Percentiles rank a stretch among this genome's conserved stretches.
Evolutionary conservation across 2,329 filamentous ascomycete species (phyloP).

Genomic region (Macroventuria anomochaeta): DNA sequence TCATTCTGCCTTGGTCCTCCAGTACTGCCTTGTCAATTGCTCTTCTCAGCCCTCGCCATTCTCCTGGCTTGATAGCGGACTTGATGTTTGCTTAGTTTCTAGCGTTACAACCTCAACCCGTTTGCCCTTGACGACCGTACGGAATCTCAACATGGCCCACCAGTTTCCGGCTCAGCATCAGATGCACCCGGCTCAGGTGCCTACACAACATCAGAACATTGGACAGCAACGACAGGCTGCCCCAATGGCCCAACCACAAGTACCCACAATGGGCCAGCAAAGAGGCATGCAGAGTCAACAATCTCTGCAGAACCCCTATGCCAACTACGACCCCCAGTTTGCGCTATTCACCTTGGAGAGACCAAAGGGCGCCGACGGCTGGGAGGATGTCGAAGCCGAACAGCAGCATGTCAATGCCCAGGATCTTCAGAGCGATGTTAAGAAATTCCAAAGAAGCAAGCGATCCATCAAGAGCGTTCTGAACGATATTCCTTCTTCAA

Average conservation of each 20-base stretch:
- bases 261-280: constrained; percentile 14
- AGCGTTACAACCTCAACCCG: not conserved
- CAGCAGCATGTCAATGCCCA: constrained; percentile 29
- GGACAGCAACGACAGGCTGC: constrained; percentile 28
- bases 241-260: constrained; percentile 14
- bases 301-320: constrained; percentile 9
- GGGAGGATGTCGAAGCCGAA: constrained; percentile 36
- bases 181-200: constrained; percentile 6
- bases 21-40: constrained; percentile 15
- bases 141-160: constrained; percentile 9
- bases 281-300: constrained; percentile 20
- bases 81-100: constrained; percentile 5
- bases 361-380: constrained; percentile 26
- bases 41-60: not conserved
- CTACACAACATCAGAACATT: constrained; percentile 25
- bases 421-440: constrained; percentile 32
- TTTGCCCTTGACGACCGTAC: too few species aligned
- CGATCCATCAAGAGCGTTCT: constrained; percentile 28
- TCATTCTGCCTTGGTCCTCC: constrained; percentile 21
- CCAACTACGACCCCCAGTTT: constrained; percentile 30
- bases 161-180: constrained; percentile 23
- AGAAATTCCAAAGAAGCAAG: constrained; percentile 30
- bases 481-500: constrained; percentile 35
- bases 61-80: not conserved
- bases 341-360: constrained; percentile 37